phyloP scores from a whole-genome alignment of 1,284 basidiomycete genomes.

The Austropuccinia psidii region DNA sequence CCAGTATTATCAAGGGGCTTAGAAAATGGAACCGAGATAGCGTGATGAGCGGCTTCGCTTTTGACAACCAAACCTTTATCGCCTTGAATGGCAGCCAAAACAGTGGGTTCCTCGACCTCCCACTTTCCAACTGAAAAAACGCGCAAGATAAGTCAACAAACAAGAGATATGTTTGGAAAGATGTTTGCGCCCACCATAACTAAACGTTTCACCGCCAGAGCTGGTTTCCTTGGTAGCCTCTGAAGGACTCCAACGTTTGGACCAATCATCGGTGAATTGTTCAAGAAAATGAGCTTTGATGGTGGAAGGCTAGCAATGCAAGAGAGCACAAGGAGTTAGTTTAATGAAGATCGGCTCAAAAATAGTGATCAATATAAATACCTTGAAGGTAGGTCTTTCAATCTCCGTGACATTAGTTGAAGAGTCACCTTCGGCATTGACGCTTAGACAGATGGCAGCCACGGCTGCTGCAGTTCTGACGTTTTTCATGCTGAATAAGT shows the following conservation, averaged over 20 bases:
- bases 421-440: too few species aligned
- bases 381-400: too few species aligned
- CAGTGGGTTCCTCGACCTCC: conserved; percentile 82
- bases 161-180: background rate
- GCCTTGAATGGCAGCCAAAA: conserved; percentile 53
- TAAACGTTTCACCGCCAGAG: conserved; percentile 57
- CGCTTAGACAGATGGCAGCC: too few species aligned
- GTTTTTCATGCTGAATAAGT: too few species aligned
- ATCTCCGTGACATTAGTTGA: too few species aligned
- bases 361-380: too few species aligned
- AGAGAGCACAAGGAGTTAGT: too few species aligned
- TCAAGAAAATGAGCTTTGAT: conserved; percentile 92
- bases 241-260: conserved; percentile 87
- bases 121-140: conserved; percentile 97
- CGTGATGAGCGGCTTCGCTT: conserved; percentile 87
- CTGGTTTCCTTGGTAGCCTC: conserved; percentile 95
- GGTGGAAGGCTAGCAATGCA: conserved; percentile 72
- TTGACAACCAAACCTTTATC: conserved; percentile 51
- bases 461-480: too few species aligned
- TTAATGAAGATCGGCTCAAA: too few species aligned
- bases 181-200: conserved; percentile 9
- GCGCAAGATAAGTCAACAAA: background rate
- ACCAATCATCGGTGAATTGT: conserved; percentile 89
- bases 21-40: conserved; percentile 86
- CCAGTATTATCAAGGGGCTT: conserved; percentile 66